Conservation (phyloP, 495 filamentous ascomycete genomes). For the Geopyxis carbonaria region DNA sequence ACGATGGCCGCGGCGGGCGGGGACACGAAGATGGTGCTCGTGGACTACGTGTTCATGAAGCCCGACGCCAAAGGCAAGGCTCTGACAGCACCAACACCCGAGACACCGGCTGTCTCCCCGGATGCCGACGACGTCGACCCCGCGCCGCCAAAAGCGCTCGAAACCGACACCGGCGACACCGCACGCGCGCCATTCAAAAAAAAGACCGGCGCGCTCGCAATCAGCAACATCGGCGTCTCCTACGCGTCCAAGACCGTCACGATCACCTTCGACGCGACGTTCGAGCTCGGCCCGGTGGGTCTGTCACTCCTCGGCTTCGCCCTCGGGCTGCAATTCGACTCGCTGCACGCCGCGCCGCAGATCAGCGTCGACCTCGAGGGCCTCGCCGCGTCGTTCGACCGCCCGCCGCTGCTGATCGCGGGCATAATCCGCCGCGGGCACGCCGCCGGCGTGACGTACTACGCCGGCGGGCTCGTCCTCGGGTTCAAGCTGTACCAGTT, state of each 20-base stretch:
- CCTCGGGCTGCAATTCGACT: constrained; percentile 10
- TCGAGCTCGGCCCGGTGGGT: constrained; percentile 29
- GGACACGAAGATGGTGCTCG: constrained; percentile 8
- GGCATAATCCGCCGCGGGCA: constrained; percentile 27
- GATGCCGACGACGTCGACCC: neutral
- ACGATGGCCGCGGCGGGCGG: too few relatives aligned
- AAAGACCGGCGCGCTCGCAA: constrained; percentile 19
- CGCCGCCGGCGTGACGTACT: constrained; percentile 15
- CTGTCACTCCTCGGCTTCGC: constrained; percentile 29
- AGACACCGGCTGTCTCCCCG: neutral
- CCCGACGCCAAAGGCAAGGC: neutral
- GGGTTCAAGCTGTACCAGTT: constrained; percentile 28
- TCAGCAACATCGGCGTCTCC: constrained; percentile 27
- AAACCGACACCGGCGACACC: constrained; percentile 2
- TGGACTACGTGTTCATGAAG: constrained; percentile 26
- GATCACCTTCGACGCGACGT: constrained; percentile 27
- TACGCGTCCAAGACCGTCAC: constrained; percentile 20
- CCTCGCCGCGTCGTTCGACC: constrained; percentile 26
- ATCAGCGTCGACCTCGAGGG: constrained; percentile 25
- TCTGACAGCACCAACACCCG: neutral
- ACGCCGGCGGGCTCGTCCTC: constrained; percentile 28
- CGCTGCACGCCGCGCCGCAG: constrained; percentile 4
- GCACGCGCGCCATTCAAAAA: constrained; percentile 20
- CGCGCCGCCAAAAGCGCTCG: neutral
- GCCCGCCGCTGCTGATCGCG: constrained; percentile 27